Conservation (phyloP, 129 eudicot genomes). For the Centella asiatica region DNA sequence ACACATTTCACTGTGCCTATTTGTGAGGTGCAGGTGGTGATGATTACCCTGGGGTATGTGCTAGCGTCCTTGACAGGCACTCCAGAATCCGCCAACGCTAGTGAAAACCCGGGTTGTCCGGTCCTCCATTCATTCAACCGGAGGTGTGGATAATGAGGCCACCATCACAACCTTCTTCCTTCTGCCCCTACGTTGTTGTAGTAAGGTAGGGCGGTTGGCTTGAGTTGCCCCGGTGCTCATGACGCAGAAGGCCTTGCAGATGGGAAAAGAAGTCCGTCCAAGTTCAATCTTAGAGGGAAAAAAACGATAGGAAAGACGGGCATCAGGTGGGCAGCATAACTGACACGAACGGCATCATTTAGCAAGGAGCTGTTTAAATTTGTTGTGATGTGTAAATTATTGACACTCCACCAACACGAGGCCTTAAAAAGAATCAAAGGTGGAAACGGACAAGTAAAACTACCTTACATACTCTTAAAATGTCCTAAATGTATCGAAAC, state of each 20-base stretch:
- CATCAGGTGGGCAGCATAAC: conserved; percentile 93
- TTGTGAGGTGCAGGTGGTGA: conserved; percentile 30
- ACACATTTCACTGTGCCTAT: conserved; percentile 31
- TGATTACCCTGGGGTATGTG: conserved; percentile 17
- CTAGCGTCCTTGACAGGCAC: conserved; percentile 19
- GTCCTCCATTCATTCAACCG: conserved; percentile 7
- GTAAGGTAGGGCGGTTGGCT: no score
- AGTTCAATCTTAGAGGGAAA: conserved; percentile 64
- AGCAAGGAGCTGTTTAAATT: conserved; percentile 63
- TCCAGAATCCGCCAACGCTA: conserved; percentile 14
- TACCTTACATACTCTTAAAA: no score
- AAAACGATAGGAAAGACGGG: conserved; percentile 92
- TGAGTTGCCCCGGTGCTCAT: no score
- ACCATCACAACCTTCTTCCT: no score
- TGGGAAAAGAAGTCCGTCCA: conserved; percentile 74
- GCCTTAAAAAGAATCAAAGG: no score
- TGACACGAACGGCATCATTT: conserved; percentile 82
- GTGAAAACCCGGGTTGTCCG: not conserved
- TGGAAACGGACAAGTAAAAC: not conserved
- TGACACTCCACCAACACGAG: no score
- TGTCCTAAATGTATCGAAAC: not conserved
- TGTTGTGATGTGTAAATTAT: conserved; percentile 76
- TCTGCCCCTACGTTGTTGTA: no score
- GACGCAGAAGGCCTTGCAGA: conserved; percentile 50
- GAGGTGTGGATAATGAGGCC: not conserved